Evolutionary conservation across 2,329 filamentous ascomycete genomes (phyloP).

Genomic region (Stenocarpella maydis): DNA sequence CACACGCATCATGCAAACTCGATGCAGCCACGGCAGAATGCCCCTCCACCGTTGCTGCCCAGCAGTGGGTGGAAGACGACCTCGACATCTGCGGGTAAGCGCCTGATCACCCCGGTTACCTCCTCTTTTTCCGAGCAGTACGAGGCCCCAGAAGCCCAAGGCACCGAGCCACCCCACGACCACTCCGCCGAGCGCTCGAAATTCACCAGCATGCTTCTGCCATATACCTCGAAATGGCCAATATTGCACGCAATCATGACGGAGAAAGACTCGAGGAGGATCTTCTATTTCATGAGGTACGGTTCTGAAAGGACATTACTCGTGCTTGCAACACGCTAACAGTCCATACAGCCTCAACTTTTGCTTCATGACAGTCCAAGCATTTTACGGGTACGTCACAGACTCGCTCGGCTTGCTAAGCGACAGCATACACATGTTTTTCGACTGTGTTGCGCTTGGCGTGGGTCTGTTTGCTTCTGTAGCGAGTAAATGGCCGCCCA

Average conservation of each 20-base stretch:
- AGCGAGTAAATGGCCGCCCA: constrained; percentile 96
- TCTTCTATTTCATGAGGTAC: constrained; percentile 96
- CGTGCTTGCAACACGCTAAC: constrained; percentile 6
- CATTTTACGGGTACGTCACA: constrained; percentile 91
- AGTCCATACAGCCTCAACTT: constrained; percentile 78
- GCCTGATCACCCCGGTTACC: constrained; percentile 46
- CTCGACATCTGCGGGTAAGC: constrained; percentile 51
- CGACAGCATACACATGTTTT: constrained; percentile 99
- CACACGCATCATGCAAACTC: constrained; percentile 46
- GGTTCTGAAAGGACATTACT: constrained; percentile 42
- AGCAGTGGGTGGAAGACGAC: constrained; percentile 52
- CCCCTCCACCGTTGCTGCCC: constrained; percentile 43
- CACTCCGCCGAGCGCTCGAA: constrained; percentile 64
- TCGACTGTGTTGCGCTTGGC: constrained; percentile 91
- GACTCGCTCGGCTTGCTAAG: constrained; percentile 94
- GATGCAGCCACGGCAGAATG: constrained; percentile 45
- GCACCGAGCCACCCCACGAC: constrained; percentile 41
- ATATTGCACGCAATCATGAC: constrained; percentile 85
- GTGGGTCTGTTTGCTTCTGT: constrained; percentile 92
- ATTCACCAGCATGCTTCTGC: constrained; percentile 78
- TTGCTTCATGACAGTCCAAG: constrained; percentile 91
- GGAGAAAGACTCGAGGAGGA: constrained; percentile 91
- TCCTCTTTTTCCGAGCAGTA: constrained; percentile 44
- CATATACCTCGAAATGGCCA: constrained; percentile 73
- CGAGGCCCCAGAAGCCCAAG: constrained; percentile 40